Conservation (phyloP, 176 grass and related monocot species). For the Oryza meridionalis region DNA sequence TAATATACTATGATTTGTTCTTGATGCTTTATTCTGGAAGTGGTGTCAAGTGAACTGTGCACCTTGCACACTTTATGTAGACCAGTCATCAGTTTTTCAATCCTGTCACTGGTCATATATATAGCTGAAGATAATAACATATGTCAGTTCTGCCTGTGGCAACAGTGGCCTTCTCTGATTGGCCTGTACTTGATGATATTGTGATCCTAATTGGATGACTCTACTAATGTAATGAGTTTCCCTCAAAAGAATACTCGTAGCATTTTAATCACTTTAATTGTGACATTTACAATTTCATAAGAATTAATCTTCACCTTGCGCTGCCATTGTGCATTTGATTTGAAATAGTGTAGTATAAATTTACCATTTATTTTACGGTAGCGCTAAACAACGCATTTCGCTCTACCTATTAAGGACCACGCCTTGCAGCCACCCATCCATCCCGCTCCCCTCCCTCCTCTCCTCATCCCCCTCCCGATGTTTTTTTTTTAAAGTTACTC, state of each 20-base stretch:
- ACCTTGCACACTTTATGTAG: background rate
- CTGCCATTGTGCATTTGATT: background rate
- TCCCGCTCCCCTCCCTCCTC: too few relatives aligned
- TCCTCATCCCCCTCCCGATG: too few relatives aligned
- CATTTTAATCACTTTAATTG: background rate
- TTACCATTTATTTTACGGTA: too few relatives aligned
- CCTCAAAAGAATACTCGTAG: background rate
- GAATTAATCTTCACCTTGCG: background rate
- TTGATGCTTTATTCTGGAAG: slow-evolving; percentile 29
- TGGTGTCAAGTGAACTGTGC: slow-evolving; percentile 9
- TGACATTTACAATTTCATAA: background rate
- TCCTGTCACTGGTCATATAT: background rate
- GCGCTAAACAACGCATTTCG: too few relatives aligned
- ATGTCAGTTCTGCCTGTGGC: background rate
- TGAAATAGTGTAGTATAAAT: background rate
- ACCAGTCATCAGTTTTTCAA: background rate
- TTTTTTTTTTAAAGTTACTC: too few relatives aligned
- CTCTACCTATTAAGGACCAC: too few relatives aligned
- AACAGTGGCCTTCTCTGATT: background rate
- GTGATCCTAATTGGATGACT: background rate
- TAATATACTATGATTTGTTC: background rate
- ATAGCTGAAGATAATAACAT: background rate
- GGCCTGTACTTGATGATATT: background rate
- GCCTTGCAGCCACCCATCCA: too few relatives aligned
- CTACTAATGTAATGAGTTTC: background rate